A percentile compares a stretch with the other conserved stretches of the same genome.
Conservation (phyloP, 257 asterid genomes). For the Plantago elongata region DNA sequence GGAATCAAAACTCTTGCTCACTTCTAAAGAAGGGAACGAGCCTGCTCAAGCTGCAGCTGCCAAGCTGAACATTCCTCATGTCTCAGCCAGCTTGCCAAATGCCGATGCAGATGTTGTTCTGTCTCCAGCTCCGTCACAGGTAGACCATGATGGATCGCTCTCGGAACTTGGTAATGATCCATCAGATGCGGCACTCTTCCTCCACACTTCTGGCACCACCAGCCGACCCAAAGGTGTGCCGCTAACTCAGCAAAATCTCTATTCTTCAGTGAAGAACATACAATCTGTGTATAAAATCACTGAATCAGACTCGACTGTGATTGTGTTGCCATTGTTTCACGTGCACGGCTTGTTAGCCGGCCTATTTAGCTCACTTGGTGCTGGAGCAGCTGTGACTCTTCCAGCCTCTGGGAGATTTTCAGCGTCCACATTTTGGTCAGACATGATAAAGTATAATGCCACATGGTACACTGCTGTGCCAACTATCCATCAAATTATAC, state of each 20-base stretch:
- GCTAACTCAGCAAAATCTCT: constrained; percentile 68
- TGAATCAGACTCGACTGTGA: constrained; percentile 78
- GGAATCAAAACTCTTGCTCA: constrained; percentile 65
- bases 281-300: constrained; percentile 63
- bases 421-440: constrained; percentile 91
- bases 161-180: constrained; percentile 58
- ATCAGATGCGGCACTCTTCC: constrained; percentile 74
- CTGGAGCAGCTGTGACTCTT: constrained; percentile 85
- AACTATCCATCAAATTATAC: constrained; percentile 85
- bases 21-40: constrained; percentile 75
- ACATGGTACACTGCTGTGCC: constrained; percentile 99
- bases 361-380: constrained; percentile 70
- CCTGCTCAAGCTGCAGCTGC: constrained; percentile 89
- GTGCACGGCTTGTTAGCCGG: constrained; percentile 93
- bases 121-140: constrained; percentile 35
- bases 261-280: constrained; percentile 68
- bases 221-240: constrained; percentile 99
- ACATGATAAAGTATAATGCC: constrained; percentile 66
- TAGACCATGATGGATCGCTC: constrained; percentile 31
- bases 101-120: constrained; percentile 42
- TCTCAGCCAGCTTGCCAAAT: constrained; percentile 46
- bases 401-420: constrained; percentile 95
- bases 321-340: constrained; percentile 86
- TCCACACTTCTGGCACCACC: constrained; percentile 99
- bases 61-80: constrained; percentile 65